Evolutionary conservation across 2,329 filamentous ascomycete species (phyloP).

Genomic region (Rutstroemia sydowiana): DNA sequence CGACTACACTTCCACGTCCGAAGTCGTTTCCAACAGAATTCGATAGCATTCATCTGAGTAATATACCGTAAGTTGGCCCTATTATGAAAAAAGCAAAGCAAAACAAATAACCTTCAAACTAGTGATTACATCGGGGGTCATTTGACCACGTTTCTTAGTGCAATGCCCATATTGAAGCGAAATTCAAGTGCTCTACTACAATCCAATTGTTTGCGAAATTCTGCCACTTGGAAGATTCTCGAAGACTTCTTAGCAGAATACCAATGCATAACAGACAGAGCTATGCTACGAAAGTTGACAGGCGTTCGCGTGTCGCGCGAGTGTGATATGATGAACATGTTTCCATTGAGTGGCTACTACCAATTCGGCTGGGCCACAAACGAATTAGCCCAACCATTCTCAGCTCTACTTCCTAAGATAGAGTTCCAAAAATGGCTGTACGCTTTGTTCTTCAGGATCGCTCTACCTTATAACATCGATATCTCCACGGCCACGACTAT

Average conservation of each 20-base stretch:
- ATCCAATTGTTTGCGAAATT: constrained; percentile 13
- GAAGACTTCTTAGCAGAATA: constrained; percentile 12
- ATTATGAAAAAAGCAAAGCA: background rate
- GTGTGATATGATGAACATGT: background rate
- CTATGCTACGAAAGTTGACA: constrained; percentile 9
- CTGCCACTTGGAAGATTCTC: constrained; percentile 2
- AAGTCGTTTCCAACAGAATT: constrained; percentile 10
- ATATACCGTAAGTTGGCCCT: constrained; percentile 13
- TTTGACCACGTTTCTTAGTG: constrained; percentile 11
- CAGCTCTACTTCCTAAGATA: background rate
- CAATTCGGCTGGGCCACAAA: background rate
- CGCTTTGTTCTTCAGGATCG: constrained; percentile 13
- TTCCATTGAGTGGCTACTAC: background rate
- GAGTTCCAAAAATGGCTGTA: constrained; percentile 14
- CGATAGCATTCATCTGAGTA: constrained; percentile 16
- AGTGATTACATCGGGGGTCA: constrained; percentile 14
- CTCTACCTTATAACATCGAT: constrained; percentile 9
- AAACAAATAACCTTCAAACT: background rate
- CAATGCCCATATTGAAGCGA: constrained; percentile 5
- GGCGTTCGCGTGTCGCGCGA: background rate
- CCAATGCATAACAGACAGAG: constrained; percentile 10
- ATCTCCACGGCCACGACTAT: background rate
- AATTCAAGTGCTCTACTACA: background rate
- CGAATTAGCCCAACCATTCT: background rate
- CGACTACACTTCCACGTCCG: background rate